These are phyloP conservation scores for Somion occarium DNA, from an alignment of 1,284 basidiomycete genomes.

Conservation along the genomic window DNA sequence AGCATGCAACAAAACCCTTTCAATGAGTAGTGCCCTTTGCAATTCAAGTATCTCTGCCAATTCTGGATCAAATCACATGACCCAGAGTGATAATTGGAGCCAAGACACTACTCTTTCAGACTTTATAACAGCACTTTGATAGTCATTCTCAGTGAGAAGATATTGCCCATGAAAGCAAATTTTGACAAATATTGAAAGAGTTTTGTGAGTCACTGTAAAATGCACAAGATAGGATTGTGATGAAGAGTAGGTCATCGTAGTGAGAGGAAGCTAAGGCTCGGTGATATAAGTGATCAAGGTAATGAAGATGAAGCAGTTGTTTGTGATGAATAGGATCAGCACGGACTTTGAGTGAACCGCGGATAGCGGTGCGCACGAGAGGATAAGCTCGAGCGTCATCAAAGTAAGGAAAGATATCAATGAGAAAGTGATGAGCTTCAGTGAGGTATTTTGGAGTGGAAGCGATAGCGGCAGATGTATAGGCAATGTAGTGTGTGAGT, in stretches of 20 bases:
- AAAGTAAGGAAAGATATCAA: conserved; percentile 32
- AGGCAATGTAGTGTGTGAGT: neutral
- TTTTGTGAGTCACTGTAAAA: too few species aligned
- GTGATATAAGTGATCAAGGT: neutral
- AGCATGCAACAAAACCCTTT: too few species aligned
- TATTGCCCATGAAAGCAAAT: too few species aligned
- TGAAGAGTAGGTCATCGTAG: conserved; percentile 30
- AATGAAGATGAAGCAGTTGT: conserved; percentile 19
- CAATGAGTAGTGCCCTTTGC: too few species aligned
- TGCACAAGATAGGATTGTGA: conserved; percentile 20
- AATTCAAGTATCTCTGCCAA: too few species aligned
- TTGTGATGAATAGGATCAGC: conserved; percentile 21
- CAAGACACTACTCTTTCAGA: too few species aligned
- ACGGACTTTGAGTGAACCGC: conserved; percentile 24
- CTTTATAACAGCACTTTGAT: too few species aligned
- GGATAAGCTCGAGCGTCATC: conserved; percentile 15
- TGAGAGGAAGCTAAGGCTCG: neutral
- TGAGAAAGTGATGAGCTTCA: conserved; percentile 34
- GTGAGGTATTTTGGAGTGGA: conserved; percentile 30
- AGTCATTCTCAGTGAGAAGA: too few species aligned
- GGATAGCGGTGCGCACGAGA: conserved; percentile 29
- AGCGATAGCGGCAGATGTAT: neutral
- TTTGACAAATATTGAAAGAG: too few species aligned
- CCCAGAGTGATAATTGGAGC: too few species aligned
- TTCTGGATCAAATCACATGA: too few species aligned